Evolutionary conservation across 352 stramenopile species (phyloP), one percentile per base, ranked within the genome.

Genomic region (Phytopythium boreale): DNA sequence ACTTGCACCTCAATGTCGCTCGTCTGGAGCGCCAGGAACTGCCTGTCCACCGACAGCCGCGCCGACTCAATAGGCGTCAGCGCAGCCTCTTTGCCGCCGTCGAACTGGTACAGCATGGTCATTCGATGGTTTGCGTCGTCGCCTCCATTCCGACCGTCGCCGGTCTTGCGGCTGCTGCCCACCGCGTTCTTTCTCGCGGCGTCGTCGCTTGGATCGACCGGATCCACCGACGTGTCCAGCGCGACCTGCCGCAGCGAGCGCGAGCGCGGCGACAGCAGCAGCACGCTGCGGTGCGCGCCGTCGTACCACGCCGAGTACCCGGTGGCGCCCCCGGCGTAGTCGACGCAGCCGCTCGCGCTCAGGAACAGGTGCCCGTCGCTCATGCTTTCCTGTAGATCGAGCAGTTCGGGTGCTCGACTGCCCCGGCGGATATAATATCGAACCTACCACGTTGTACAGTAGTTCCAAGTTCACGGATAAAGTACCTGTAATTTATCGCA

Each of bases 1-100:
- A 95, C 70, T 53, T 93, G 81, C 39, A 95, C 82, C 64, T 95
- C 84, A 46, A 93, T 85, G 60, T 95, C 87, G 63, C 82, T 93
- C 57, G 77, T 87, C 65, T 95, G 87, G 46, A 95, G 67, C 8
- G 82, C 84, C 29, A 95, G 64, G 46, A 86, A 93, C 56, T 89
- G 72, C 0, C 63, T 59, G 56, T 92, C 83, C 2, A 89, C 71
- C 29, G 87, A 95, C 20, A 95, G 61, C 34, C 74, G 69, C 60
- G 83, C 60, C 22, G 80, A 61, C 53, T 74, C 57, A 24, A 87
- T 71, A 2, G 65, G 67, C 12, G 76, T 56, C 17, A 58, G 50
- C 53, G 34, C n/a, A 24, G 39, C 22, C 12, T 62, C 66, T 24
- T 39, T 41, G 4, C 27, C 31, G 4, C 24, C 36, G n/a, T 64